These are phyloP conservation scores for Ganoderma sp. DNA, from an alignment of 1,284 basidiomycete species.

Conservation along the genomic window DNA sequence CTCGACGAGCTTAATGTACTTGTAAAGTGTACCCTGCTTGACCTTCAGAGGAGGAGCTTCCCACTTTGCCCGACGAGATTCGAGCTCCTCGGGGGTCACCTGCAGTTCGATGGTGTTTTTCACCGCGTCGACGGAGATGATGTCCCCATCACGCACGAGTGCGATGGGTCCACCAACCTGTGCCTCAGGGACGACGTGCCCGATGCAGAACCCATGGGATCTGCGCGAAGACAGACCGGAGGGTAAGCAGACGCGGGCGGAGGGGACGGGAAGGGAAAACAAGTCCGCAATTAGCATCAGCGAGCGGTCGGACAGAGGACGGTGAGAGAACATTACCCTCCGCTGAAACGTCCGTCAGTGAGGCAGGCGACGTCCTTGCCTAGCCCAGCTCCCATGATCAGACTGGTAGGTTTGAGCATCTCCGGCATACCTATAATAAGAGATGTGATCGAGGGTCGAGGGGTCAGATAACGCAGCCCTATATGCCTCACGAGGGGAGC, in stretches of 20 bases:
- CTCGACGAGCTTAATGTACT: conserved; percentile 84
- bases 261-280: conserved; percentile 4
- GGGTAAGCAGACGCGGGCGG: conserved; percentile 3
- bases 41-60: conserved; percentile 86
- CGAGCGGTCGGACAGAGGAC: background rate
- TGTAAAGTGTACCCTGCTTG: conserved; percentile 83
- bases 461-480: background rate
- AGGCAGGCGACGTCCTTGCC: conserved; percentile 89
- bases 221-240: conserved; percentile 47
- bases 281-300: conserved; percentile 4
- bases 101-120: conserved; percentile 81
- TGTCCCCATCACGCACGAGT: conserved; percentile 86
- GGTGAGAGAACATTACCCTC: conserved; percentile 64
- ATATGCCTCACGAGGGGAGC: background rate
- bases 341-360: conserved; percentile 94
- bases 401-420: conserved; percentile 90
- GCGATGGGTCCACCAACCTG: conserved; percentile 92
- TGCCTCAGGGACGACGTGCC: conserved; percentile 91
- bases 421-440: conserved; percentile 82
- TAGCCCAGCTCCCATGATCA: conserved; percentile 94
- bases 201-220: conserved; percentile 90
- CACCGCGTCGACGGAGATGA: conserved; percentile 85
- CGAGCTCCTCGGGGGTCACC: conserved; percentile 76
- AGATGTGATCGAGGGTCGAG: conserved; percentile 11
- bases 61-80: conserved; percentile 71